Evolutionary conservation across 2,329 filamentous ascomycete species (phyloP).

Genomic region (Xylaria sp.): DNA sequence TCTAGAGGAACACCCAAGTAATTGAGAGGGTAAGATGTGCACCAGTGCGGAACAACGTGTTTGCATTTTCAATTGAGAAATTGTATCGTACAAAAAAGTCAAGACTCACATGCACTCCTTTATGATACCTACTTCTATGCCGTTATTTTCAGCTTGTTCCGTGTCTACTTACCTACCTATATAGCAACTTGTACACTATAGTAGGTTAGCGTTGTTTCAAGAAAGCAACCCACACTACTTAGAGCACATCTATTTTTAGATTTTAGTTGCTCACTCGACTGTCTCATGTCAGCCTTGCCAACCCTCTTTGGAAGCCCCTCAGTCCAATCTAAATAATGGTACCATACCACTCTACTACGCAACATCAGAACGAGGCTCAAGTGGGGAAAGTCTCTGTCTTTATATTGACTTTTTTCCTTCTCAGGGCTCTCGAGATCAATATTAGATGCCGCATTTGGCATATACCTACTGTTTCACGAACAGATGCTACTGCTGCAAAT

Average conservation of each 20-base stretch:
- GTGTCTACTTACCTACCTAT: neutral
- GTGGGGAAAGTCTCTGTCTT: too few relatives aligned
- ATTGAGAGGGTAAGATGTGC: too few relatives aligned
- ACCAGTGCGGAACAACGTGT: neutral
- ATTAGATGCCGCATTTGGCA: neutral
- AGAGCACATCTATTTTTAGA: constrained; percentile 23
- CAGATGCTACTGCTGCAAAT: neutral
- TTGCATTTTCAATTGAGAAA: neutral
- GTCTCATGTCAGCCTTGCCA: constrained; percentile 3
- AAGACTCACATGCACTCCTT: neutral
- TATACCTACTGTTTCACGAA: neutral
- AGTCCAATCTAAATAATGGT: neutral
- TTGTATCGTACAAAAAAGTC: neutral
- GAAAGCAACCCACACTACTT: neutral
- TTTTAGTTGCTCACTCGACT: neutral
- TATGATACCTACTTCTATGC: neutral
- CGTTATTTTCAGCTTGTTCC: neutral
- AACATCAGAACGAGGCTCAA: neutral
- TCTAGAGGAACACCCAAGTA: neutral
- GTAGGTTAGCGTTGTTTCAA: neutral
- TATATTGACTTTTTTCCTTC: neutral
- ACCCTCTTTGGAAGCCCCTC: neutral
- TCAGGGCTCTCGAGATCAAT: neutral
- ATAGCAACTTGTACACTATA: neutral
- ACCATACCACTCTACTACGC: neutral